phyloP scores from a whole-genome alignment of 495 filamentous ascomycete genomes.

The Wilcoxina mikolae region DNA sequence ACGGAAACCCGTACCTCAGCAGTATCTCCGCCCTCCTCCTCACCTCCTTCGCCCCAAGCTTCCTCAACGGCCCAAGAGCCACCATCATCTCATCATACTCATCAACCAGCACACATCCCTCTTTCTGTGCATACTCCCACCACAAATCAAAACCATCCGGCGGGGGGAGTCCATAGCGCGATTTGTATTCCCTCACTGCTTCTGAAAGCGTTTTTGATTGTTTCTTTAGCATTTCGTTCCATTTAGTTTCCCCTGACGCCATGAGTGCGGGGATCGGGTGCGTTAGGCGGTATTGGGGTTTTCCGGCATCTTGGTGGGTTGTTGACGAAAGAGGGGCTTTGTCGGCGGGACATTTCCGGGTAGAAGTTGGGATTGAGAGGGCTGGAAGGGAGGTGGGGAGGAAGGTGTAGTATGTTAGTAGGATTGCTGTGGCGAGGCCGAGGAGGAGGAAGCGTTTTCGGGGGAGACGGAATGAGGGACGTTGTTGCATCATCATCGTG shows the following conservation, averaged over 20 bases:
- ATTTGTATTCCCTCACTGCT: conserved; percentile 37
- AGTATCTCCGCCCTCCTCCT: conserved; percentile 11
- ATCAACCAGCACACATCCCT: conserved; percentile 45
- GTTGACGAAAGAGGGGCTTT: neutral
- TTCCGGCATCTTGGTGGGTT: neutral
- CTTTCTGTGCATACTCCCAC: conserved; percentile 45
- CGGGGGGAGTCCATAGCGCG: conserved; percentile 35
- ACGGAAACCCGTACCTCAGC: neutral
- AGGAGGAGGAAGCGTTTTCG: neutral
- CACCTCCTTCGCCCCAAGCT: conserved; percentile 13
- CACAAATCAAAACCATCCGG: conserved; percentile 44
- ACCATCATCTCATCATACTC: conserved; percentile 52
- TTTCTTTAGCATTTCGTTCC: conserved; percentile 19
- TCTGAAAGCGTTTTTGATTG: conserved; percentile 35
- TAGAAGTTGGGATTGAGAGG: neutral
- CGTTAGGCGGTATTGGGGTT: too few relatives aligned
- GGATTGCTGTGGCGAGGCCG: neutral
- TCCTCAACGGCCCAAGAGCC: conserved; percentile 47
- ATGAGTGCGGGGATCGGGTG: conserved; percentile 20
- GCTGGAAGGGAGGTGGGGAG: neutral
- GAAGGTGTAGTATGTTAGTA: neutral
- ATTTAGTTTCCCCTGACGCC: conserved; percentile 10
- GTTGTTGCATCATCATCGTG: too few relatives aligned
- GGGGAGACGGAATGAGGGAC: neutral
- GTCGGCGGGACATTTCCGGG: neutral